Conservation (phyloP, 495 filamentous ascomycete species). For the Aspergillus hancockii region DNA sequence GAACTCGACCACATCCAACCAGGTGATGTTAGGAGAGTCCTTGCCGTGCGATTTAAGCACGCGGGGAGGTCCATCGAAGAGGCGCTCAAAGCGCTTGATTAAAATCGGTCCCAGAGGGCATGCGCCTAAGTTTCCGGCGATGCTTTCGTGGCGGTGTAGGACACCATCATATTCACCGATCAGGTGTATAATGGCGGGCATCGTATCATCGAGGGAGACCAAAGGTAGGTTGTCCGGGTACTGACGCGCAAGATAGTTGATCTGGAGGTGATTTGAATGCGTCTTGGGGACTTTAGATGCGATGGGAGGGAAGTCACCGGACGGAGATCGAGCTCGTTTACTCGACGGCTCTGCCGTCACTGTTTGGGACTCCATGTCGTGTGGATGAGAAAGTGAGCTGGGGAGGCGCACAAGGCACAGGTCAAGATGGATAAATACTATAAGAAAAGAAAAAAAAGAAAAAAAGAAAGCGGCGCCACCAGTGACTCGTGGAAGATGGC, state of each 20-base stretch:
- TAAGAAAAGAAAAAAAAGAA: slow-evolving; percentile 12
- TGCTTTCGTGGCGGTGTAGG: slow-evolving; percentile 79
- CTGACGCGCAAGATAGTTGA: slow-evolving; percentile 79
- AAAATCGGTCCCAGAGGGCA: slow-evolving; percentile 79
- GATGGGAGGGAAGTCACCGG: slow-evolving; percentile 43
- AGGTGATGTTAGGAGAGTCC: slow-evolving; percentile 64
- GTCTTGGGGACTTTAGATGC: slow-evolving; percentile 56
- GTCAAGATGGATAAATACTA: slow-evolving; percentile 3
- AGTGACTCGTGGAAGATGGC: slow-evolving; percentile 17
- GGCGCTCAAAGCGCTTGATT: slow-evolving; percentile 79
- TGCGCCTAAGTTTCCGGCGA: slow-evolving; percentile 82
- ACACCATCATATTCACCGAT: slow-evolving; percentile 82
- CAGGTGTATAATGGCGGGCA: slow-evolving; percentile 63
- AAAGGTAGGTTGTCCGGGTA: slow-evolving; percentile 62
- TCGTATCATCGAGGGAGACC: slow-evolving; percentile 58
- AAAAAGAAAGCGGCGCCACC: slow-evolving; percentile 16
- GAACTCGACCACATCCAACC: slow-evolving; percentile 85
- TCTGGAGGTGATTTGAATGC: slow-evolving; percentile 63
- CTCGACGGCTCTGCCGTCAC: slow-evolving; percentile 39
- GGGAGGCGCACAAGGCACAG: slow-evolving; percentile 2
- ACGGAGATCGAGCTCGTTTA: slow-evolving; percentile 65
- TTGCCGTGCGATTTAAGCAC: slow-evolving; percentile 66
- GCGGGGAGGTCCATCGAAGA: slow-evolving; percentile 78
- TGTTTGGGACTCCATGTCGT: slow-evolving; percentile 44
- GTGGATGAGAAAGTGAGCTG: slow-evolving; percentile 12